Conservation (phyloP, 73 alveolate genomes). For the Paramecium biaurelia region DNA sequence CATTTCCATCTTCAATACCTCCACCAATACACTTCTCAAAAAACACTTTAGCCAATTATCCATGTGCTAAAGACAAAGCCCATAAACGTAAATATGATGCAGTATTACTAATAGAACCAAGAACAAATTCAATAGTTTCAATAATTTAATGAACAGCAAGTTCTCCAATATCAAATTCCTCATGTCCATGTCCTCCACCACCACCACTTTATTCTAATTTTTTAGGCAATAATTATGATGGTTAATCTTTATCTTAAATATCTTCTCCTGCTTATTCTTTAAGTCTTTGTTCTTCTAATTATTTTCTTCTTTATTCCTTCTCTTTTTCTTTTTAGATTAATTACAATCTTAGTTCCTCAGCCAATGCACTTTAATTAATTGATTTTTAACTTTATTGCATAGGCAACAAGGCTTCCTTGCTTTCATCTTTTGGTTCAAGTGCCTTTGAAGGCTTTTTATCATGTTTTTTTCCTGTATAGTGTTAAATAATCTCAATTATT, state of each 20-base stretch:
- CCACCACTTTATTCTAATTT: neutral
- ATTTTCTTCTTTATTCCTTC: slow-evolving; percentile 25
- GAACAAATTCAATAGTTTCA: slow-evolving; percentile 96
- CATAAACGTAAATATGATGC: slow-evolving; percentile 98
- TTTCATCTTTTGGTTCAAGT: slow-evolving; percentile 48
- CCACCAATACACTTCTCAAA: slow-evolving; percentile 89
- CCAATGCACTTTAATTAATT: slow-evolving; percentile 53
- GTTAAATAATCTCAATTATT: slow-evolving; percentile 61
- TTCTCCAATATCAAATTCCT: slow-evolving; percentile 82
- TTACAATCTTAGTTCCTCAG: slow-evolving; percentile 67
- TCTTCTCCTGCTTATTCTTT: slow-evolving; percentile 51
- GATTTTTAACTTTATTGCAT: slow-evolving; percentile 55
- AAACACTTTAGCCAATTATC: slow-evolving; percentile 95
- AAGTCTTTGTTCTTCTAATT: slow-evolving; percentile 56
- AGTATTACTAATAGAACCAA: slow-evolving; percentile 95
- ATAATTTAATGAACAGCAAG: slow-evolving; percentile 90
- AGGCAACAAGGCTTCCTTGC: slow-evolving; percentile 52
- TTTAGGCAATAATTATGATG: neutral
- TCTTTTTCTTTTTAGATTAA: slow-evolving; percentile 49
- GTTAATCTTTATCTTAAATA: neutral
- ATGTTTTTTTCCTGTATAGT: slow-evolving; percentile 55
- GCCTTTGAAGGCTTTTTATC: slow-evolving; percentile 37
- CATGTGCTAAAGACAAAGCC: slow-evolving; percentile 99
- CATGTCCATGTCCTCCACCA: slow-evolving; percentile 51
- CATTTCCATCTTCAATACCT: slow-evolving; percentile 76